These are phyloP conservation scores for Colletotrichum viniferum DNA, from an alignment of 2,329 filamentous ascomycete genomes.

Conservation along the genomic window DNA sequence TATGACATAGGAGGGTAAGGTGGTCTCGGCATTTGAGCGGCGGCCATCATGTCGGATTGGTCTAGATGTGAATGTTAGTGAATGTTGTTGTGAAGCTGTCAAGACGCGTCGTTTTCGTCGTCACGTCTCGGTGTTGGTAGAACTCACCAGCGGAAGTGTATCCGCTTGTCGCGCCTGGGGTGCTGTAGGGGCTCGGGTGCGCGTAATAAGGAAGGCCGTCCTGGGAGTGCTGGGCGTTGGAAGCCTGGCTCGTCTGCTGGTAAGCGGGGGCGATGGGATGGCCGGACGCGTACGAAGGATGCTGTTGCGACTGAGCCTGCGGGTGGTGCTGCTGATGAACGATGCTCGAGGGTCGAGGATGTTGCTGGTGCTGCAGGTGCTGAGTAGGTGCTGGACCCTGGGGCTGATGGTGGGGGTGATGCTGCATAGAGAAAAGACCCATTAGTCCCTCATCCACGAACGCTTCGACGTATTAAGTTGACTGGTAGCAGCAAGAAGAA, in stretches of 20 bases:
- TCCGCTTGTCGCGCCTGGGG: slow-evolving; percentile 79
- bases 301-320: slow-evolving; percentile 65
- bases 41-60: slow-evolving; percentile 71
- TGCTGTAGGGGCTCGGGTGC: slow-evolving; percentile 83
- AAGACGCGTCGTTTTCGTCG: not conserved
- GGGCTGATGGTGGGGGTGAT: slow-evolving; percentile 75
- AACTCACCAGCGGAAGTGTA: slow-evolving; percentile 86
- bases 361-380: slow-evolving; percentile 70
- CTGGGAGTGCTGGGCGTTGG: slow-evolving; percentile 65
- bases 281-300: slow-evolving; percentile 70
- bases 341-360: slow-evolving; percentile 73
- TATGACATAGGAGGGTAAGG: slow-evolving; percentile 89
- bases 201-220: slow-evolving; percentile 76
- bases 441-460: slow-evolving; percentile 52
- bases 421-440: slow-evolving; percentile 69
- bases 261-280: slow-evolving; percentile 72
- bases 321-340: slow-evolving; percentile 76
- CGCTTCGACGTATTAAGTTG: slow-evolving; percentile 32
- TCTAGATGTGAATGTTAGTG: slow-evolving; percentile 39
- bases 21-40: slow-evolving; percentile 71
- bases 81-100: slow-evolving; percentile 19
- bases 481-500: slow-evolving; percentile 31
- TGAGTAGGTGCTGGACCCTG: slow-evolving; percentile 72
- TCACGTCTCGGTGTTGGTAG: slow-evolving; percentile 7
- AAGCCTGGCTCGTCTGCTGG: slow-evolving; percentile 66